A percentile compares a stretch with the other conserved stretches of the same genome.
phyloP scores from a whole-genome alignment of 192 early-diverging fungal genomes.

The Rhizoclosmatium globosum region DNA sequence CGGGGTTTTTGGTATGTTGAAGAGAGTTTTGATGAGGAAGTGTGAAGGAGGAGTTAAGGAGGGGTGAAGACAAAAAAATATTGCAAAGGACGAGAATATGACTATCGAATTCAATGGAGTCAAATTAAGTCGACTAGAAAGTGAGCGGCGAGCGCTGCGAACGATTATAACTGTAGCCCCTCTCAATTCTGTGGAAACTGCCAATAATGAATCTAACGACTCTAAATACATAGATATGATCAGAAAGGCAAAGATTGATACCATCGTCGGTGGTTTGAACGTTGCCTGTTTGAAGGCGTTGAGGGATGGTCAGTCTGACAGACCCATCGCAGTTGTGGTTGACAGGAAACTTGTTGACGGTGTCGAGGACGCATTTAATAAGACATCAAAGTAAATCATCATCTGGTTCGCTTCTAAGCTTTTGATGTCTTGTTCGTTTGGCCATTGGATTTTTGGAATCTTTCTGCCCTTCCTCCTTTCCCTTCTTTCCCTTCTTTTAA shows the following conservation, averaged over 20 bases:
- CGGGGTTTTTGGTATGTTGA: constrained; percentile 5
- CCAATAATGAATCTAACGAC: not conserved
- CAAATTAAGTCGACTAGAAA: no score
- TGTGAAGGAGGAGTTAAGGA: not conserved
- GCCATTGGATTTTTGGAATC: no score
- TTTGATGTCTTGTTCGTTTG: no score
- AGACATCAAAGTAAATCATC: not conserved
- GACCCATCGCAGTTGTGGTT: constrained; percentile 17
- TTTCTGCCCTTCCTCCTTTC: no score
- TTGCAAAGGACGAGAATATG: not conserved
- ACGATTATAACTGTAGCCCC: not conserved
- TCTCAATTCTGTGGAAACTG: not conserved
- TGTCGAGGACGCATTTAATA: not conserved
- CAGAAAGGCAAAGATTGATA: constrained; percentile 12
- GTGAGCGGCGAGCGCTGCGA: no score
- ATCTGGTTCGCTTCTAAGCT: no score
- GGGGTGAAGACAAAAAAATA: not conserved
- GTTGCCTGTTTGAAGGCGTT: constrained; percentile 9
- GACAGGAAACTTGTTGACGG: constrained; percentile 17
- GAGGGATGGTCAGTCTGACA: not conserved
- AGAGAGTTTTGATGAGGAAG: no score
- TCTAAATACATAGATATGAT: not conserved
- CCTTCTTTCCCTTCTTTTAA: no score
- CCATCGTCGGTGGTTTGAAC: constrained; percentile 11
- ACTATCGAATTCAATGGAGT: no score